phyloP scores from a whole-genome alignment of 176 grass and related monocot species.

The Puccinellia tenuiflora region DNA sequence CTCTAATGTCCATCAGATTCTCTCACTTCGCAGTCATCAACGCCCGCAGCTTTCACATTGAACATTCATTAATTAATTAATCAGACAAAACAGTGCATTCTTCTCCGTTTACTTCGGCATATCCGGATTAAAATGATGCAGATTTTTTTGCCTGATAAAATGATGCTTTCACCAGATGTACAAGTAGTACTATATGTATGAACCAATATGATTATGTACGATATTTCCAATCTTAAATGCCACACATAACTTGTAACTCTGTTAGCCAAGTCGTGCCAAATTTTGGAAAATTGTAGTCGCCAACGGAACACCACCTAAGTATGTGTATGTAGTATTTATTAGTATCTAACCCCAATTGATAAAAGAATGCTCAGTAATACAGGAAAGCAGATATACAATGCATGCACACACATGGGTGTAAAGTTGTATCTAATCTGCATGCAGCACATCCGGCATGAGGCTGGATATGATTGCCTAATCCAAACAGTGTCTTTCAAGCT shows the following conservation, averaged over 20 bases:
- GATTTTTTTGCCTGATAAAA: too few relatives aligned
- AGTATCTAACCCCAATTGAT: not conserved
- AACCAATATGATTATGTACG: not conserved
- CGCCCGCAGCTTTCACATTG: not conserved
- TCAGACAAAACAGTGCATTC: not conserved
- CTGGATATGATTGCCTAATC: not conserved
- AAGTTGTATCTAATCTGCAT: not conserved
- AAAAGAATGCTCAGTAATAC: not conserved
- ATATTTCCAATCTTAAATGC: not conserved
- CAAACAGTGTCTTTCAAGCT: slow-evolving; percentile 30
- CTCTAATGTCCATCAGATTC: not conserved
- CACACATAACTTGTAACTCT: not conserved
- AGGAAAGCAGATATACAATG: not conserved
- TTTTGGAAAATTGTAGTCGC: not conserved
- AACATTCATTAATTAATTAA: not conserved
- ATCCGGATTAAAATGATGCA: not conserved
- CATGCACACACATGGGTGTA: not conserved
- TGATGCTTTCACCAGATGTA: not conserved
- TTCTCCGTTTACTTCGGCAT: not conserved
- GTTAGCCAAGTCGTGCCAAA: not conserved
- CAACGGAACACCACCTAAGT: too few relatives aligned
- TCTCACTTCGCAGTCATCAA: not conserved
- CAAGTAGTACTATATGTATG: too few relatives aligned
- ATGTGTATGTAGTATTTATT: not conserved
- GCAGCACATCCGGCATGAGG: not conserved